Base-by-base conservation (phyloP, 1,139 yeast genomes). In the Pichia sp. region DNA sequence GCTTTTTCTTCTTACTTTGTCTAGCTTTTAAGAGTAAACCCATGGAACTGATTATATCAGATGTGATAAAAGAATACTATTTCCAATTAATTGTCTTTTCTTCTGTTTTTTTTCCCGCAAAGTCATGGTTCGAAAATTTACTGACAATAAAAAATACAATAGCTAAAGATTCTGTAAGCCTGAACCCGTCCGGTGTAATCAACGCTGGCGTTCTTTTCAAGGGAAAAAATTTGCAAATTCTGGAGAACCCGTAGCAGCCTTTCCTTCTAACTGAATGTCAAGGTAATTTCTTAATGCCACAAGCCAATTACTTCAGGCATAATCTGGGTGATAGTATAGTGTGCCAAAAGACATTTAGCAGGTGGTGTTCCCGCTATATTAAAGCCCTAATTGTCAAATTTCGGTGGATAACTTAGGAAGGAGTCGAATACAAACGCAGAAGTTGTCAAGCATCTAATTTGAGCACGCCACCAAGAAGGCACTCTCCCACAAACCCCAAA, bases 251-350 rank as follows among this genome's bases (percentile, higher is more conserved):
- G 23, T 5, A 8, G 34, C 36, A 5, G 9, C 19, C 22, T 40
- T 23, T 41, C 74, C 53, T 55, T 70, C 67, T 60, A 75, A 67
- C 53, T 76, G 80, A 58, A 77, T 68, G 53, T 70, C 68, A 60
- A 54, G 28, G 26, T 45, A 49, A 44, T 58, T 50, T 26, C 49
- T 53, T 13, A 58, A 50, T 18, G 51, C 52, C 30, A 50, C 47
- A 31, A 58, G 53, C 28, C 60, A 50, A 26, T 54, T 36, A 8
- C 61, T 55, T 55, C 63, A 55, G 58, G 64, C 63, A 16, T 60
- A 59, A 19, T 43, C 46, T 13, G 49, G 41, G 34, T 41, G 40
- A 31, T 50, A 37, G 52, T 51, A 61, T 5, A 57, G 22, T 16
- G 62, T 59, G 39, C 61, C 63, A 28, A 47, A 50, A n/a, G 61